These are phyloP conservation scores for Huntiella omanensis DNA, from an alignment of 2,329 filamentous ascomycete genomes.

Conservation along the genomic window DNA sequence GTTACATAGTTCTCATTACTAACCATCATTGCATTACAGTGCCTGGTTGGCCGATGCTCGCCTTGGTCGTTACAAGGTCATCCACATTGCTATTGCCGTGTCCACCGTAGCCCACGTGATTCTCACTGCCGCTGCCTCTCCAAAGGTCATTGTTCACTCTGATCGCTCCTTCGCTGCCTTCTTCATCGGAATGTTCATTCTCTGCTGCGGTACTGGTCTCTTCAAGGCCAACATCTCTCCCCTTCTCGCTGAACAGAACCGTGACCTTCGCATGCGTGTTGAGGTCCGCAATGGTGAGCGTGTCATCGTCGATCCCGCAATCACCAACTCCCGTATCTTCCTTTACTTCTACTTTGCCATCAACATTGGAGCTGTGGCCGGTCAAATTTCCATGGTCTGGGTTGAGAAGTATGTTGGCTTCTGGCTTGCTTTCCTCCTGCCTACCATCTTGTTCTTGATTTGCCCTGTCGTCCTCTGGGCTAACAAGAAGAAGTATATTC, in stretches of 20 bases:
- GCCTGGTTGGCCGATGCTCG: constrained; percentile 48
- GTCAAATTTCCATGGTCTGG: constrained; percentile 49
- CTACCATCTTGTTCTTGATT: constrained; percentile 43
- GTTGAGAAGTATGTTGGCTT: constrained; percentile 61
- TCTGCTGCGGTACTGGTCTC: constrained; percentile 51
- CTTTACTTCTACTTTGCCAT: constrained; percentile 41
- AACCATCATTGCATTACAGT: constrained; percentile 15
- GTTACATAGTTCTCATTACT: background rate
- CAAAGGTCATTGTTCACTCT: constrained; percentile 37
- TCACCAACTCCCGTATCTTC: constrained; percentile 50
- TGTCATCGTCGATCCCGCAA: constrained; percentile 50
- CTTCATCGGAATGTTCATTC: constrained; percentile 40
- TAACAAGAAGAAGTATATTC: constrained; percentile 41
- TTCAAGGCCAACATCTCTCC: constrained; percentile 69
- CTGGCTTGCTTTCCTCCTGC: constrained; percentile 52
- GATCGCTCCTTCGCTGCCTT: constrained; percentile 45
- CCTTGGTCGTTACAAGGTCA: constrained; percentile 54
- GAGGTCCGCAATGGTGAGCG: constrained; percentile 40
- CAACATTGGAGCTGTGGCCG: constrained; percentile 44
- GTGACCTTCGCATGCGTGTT: constrained; percentile 36
- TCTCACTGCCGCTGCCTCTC: constrained; percentile 45
- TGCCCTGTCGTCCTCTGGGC: constrained; percentile 43
- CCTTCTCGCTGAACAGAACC: constrained; percentile 52
- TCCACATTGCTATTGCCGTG: constrained; percentile 46
- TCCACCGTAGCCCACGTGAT: constrained; percentile 49